Conservation (phyloP, 192 early-diverging fungal species). For the Blastocladiella britannica region DNA sequence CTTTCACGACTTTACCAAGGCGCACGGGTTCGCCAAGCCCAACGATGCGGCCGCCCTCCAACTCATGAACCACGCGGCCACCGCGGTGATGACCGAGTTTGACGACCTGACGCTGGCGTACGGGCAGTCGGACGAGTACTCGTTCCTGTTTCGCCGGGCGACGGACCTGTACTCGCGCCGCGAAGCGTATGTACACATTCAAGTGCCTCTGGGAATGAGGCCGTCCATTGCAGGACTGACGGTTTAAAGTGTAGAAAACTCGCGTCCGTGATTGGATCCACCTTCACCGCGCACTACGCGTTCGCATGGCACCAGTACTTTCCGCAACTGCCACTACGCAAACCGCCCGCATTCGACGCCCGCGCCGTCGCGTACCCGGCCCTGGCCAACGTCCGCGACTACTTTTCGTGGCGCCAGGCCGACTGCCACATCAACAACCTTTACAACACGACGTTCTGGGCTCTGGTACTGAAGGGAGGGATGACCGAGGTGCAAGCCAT, state of each 20-base stretch:
- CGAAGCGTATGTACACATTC: conserved; percentile 17
- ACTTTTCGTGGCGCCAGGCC: conserved; percentile 82
- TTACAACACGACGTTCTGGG: conserved; percentile 93
- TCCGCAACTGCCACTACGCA: conserved; percentile 31
- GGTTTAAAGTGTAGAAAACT: conserved; percentile 41
- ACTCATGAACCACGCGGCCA: conserved; percentile 66
- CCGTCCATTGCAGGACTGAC: not conserved
- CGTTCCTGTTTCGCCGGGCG: conserved; percentile 45
- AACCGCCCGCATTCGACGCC: conserved; percentile 79
- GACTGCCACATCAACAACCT: conserved; percentile 91
- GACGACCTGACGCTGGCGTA: conserved; percentile 64
- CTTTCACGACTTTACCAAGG: conserved; percentile 69
- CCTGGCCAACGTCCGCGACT: conserved; percentile 64
- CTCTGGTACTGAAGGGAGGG: conserved; percentile 48
- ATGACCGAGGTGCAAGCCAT: conserved; percentile 54
- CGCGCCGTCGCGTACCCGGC: conserved; percentile 74
- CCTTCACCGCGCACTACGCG: conserved; percentile 74
- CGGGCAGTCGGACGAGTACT: conserved; percentile 87
- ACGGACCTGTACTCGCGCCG: conserved; percentile 50
- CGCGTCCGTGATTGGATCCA: conserved; percentile 50
- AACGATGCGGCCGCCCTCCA: conserved; percentile 54
- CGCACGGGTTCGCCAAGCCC: conserved; percentile 55
- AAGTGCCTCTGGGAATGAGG: not conserved
- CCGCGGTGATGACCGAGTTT: conserved; percentile 55
- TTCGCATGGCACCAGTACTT: conserved; percentile 63